Conservation (phyloP, 176 grass and related monocot species). For the Cymbopogon citratus region DNA sequence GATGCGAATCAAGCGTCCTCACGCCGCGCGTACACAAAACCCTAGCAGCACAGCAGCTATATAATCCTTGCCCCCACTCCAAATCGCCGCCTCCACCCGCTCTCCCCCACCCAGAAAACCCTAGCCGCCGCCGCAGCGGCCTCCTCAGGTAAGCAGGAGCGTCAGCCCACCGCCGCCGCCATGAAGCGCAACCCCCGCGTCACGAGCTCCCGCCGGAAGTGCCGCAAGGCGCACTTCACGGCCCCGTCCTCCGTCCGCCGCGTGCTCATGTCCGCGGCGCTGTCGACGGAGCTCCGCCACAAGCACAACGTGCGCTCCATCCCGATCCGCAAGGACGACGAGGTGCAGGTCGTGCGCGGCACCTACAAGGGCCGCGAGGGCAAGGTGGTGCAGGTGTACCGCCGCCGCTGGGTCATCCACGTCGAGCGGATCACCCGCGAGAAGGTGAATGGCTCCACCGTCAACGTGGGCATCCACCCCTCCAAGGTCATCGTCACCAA, state of each 20-base stretch:
- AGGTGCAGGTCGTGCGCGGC: slow-evolving; percentile 90
- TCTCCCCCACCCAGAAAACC: slow-evolving; percentile 16
- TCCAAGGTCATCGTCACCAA: slow-evolving; percentile 80
- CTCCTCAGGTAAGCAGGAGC: slow-evolving; percentile 19
- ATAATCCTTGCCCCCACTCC: not conserved
- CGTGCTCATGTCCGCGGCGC: slow-evolving; percentile 79
- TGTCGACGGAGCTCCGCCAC: slow-evolving; percentile 78
- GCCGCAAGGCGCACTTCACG: slow-evolving; percentile 98
- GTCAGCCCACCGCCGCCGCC: not conserved
- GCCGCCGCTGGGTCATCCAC: slow-evolving; percentile 96
- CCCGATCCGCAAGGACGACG: slow-evolving; percentile 91
- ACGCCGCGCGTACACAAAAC: not conserved
- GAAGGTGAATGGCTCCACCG: slow-evolving; percentile 95
- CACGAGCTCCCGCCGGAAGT: slow-evolving; percentile 82
- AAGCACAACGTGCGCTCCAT: slow-evolving; percentile 92
- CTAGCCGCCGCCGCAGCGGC: slow-evolving; percentile 12
- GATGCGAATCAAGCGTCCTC: slow-evolving; percentile 9
- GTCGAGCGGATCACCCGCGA: slow-evolving; percentile 89
- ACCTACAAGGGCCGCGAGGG: slow-evolving; percentile 95
- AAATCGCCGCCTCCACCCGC: not conserved
- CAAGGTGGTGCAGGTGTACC: slow-evolving; percentile 96
- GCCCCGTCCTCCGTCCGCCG: slow-evolving; percentile 88
- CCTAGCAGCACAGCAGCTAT: not conserved
- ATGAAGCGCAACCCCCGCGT: slow-evolving; percentile 91
- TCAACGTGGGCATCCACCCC: slow-evolving; percentile 84